Base-by-base conservation (phyloP, 345 rosid species). In the Gossypioides kirkii region DNA sequence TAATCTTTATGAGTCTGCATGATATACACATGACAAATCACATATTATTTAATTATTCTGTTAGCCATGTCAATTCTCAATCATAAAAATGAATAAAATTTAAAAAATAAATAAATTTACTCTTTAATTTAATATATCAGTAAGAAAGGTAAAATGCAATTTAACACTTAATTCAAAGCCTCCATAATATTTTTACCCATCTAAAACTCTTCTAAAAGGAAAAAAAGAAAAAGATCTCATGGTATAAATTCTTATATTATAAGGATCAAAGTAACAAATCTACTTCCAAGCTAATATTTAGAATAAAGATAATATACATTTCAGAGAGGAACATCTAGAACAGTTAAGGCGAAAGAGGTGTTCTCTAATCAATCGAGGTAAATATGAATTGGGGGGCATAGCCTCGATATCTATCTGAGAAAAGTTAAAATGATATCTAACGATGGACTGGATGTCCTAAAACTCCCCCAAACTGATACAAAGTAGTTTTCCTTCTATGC, bases 1-100 rank as follows among this genome's bases (percentile, higher is more conserved):
- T 32, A 32, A 32, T 32, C 6, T 32, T 32, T 4, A 0, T 32
- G 4, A 3, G 1, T 3, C 1, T 3, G 0, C 36, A 0, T 0
- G 0, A 28, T 32, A 32, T 32, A 32, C 5, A 32, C 7, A 32
- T 32, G 0, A 2, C 7, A 0, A 6, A 0, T 5, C 38, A 1
- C 38, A 32, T 32, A 32, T 32, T 32, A 32, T 4, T 32, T 32
- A 0, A 32, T 32, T 32, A 32, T 32, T 32, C 7, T 0, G 0
- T 32, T 32, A 32, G 1, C 38, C 38, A 32, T 32, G 1, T 7
- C 1, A 32, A 4, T 32, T 32, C 7, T 32, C 38, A 32, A 32
- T 32, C 4, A 32, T 5, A 32, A 7, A 32, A 32, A 32, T 32
- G 7, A 5, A 32, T 5, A 1, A 32, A 5, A 32, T 32, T 26